phyloP scores from a whole-genome alignment of 352 stramenopile genomes.

The Phytophthora niederhauseri region DNA sequence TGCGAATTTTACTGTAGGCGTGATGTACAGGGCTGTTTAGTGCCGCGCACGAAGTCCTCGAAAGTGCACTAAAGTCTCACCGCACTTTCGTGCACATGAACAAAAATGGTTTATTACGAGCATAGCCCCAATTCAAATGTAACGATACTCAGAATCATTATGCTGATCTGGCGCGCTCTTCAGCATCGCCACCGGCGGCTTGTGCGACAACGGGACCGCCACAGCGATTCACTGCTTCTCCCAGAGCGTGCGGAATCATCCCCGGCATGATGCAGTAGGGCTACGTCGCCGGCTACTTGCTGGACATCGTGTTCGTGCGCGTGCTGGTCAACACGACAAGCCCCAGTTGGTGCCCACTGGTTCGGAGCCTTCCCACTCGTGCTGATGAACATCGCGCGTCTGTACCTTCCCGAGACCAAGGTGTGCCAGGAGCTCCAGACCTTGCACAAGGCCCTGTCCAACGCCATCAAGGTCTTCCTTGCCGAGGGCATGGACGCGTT shows the following conservation, averaged over 20 bases:
- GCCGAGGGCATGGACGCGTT: slow-evolving; percentile 48
- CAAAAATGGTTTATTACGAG: no score
- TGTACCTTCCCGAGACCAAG: slow-evolving; percentile 44
- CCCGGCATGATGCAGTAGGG: slow-evolving; percentile 58
- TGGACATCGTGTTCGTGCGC: slow-evolving; percentile 42
- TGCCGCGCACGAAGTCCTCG: no score
- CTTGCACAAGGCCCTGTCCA: slow-evolving; percentile 30
- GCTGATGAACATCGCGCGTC: slow-evolving; percentile 51
- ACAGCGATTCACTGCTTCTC: slow-evolving; percentile 49
- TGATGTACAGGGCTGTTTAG: no score
- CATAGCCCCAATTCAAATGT: no score
- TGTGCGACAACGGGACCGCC: slow-evolving; percentile 50
- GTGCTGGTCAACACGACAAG: slow-evolving; percentile 43
- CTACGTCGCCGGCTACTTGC: slow-evolving; percentile 49
- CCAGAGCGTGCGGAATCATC: slow-evolving; percentile 43
- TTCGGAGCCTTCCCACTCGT: slow-evolving; percentile 49
- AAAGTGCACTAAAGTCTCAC: no score
- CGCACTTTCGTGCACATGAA: no score
- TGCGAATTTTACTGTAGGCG: no score
- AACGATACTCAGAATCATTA: no score
- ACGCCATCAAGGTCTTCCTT: slow-evolving; percentile 41
- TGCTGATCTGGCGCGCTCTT: slow-evolving; percentile 23
- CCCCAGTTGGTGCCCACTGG: slow-evolving; percentile 52
- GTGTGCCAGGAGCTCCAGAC: slow-evolving; percentile 39
- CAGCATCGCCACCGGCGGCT: slow-evolving; percentile 48